Base-by-base conservation (phyloP, 148 eudicot genomes). In the Fagopyrum homotropicum region DNA sequence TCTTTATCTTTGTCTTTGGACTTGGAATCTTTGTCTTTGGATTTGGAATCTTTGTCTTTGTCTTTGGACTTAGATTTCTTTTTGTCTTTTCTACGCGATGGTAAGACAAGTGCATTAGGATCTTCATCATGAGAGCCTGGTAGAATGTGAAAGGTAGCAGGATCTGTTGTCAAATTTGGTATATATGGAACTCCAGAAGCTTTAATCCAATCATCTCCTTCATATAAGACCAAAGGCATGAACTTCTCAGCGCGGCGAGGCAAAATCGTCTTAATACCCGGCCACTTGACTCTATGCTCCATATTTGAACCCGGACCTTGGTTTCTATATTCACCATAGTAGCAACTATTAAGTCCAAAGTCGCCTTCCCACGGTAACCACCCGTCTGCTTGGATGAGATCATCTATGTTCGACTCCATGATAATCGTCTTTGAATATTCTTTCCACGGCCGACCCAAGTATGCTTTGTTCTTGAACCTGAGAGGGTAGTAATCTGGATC, bases 371-470 rank as follows among this genome's bases (percentile, higher is more conserved):
- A 79, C 19, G 74, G 77, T 40, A 72, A 3, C 89, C 85, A 86
- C 2, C 87, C 85, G 4, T 47, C 73, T 2, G 82, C 84, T 1
- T 80, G 64, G 16, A 86, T 68, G 17, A 78, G 9, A 22, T 82
- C 80, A 4, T 73, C 87, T 0, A 80, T 78, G 26, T 69, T 73
- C 26, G 77, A 46, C 56, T 84, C 80, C 85, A 86, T 59, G 9
- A 84, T 35, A 0, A 84, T 35, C 16, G 82, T 78, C 55, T 83
- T 82, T 0, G 89, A 82, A 56, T 48, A 84, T 35, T 84, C 73
- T 45, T 78, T 80, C 84, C 82, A 78, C 4, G 87, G 85, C 63
- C 84, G 72, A 10, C 87, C 89, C 4, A 86, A 73, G 69, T 75
- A 86, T 17, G 83, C 79, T 79, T 75, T 79, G 73, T 77, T 45